Base-by-base conservation (phyloP, 306 rosid genomes). In the Lagenaria siceraria region DNA sequence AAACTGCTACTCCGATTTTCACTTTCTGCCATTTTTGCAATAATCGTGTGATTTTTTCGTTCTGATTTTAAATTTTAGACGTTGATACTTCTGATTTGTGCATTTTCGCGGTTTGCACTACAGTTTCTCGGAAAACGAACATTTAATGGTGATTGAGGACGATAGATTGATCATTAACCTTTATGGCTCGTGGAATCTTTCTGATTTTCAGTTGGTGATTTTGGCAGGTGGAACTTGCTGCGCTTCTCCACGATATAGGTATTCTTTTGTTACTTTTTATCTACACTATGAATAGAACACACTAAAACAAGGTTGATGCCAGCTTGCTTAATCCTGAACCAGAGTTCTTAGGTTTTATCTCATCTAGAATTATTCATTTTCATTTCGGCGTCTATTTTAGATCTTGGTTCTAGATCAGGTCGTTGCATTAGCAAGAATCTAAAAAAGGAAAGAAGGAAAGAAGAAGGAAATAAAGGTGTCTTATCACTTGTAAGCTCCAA, bases 201-300 rank as follows among this genome's bases (percentile, higher is more conserved):
- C 29, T 14, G 51, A 78, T 75, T 31, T 38, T 46, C 2, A 24
- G n/a, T 43, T 80, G 77, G 77, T 49, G 71, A 76, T 19, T 22
- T 83, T 55, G 79, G 70, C 90, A 90, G 97, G 86, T 93, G 15
- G 97, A 94, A 81, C 90, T 94, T 81, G 92, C 98, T 72, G 98
- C 97, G 36, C 85, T 94, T 62, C 95, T 94, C 36, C 98, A 90
- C 80, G 98, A 92, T 78, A 87, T 92, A 77, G 96, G 98, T 90
- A 24, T 61, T 40, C 33, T 40, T 68, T 59, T 18, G 36, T 69
- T 0, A 12, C 21, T 17, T 3, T n/a, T 43, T 13, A 13, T 12
- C 75, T 43, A 69, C 75, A 43, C 2, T 64, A n/a, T n/a, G 33
- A 21, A 33, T 65, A 4, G 31, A 65, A 65, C 58, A 46, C 33